Evolutionary conservation across 2,329 filamentous ascomycete genomes (phyloP).

Genomic region (Epichloe scottii): DNA sequence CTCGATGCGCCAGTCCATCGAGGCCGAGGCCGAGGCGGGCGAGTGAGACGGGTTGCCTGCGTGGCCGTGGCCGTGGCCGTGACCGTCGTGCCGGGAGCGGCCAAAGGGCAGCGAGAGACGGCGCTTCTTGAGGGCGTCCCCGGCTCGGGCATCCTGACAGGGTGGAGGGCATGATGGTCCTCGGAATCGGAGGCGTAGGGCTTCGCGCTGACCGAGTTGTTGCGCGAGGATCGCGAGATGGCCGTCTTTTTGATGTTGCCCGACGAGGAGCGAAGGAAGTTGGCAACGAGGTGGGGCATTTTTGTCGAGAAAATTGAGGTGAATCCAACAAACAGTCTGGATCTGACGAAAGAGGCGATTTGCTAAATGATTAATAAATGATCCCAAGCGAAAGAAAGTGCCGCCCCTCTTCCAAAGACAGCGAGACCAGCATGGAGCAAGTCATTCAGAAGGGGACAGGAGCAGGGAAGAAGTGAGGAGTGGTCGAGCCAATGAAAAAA

Average conservation of each 20-base stretch:
- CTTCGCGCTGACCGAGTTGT: conserved; percentile 18
- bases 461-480: no score
- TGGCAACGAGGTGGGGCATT: conserved; percentile 47
- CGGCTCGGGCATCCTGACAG: conserved; percentile 27
- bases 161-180: conserved; percentile 12
- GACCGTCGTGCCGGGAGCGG: conserved; percentile 6
- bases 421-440: no score
- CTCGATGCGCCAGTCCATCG: conserved; percentile 54
- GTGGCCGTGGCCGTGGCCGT: conserved; percentile 18
- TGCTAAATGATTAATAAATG: no score
- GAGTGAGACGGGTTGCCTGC: conserved; percentile 5
- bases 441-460: background rate
- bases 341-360: no score
- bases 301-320: background rate
- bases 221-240: conserved; percentile 18
- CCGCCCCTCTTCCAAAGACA: no score
- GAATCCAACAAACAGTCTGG: no score
- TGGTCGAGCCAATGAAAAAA: background rate
- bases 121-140: conserved; percentile 28
- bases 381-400: no score
- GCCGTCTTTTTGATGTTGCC: conserved; percentile 36
- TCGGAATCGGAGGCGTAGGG: conserved; percentile 25
- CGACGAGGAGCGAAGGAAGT: conserved; percentile 44
- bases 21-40: conserved; percentile 17
- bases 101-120: conserved; percentile 29